These are phyloP conservation scores for Monosporascus cannonballus DNA, from an alignment of 2,329 filamentous ascomycete genomes.

Conservation along the genomic window DNA sequence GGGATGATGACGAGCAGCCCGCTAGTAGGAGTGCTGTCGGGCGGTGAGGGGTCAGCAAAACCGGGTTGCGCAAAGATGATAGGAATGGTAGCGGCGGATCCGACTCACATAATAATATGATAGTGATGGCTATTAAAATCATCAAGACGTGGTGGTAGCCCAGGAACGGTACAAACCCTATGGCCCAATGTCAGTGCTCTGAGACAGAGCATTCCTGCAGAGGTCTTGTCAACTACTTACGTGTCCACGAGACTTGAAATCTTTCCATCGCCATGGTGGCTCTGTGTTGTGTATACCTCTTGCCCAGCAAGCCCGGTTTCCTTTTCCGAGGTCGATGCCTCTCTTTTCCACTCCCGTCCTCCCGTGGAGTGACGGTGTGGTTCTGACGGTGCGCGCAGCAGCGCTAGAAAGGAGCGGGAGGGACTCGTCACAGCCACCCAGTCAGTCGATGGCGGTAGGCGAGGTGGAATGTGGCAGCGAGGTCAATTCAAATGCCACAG, in stretches of 20 bases:
- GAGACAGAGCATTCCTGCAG: background rate
- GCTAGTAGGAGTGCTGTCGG: constrained; percentile 76
- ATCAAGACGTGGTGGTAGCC: constrained; percentile 86
- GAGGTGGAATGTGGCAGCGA: constrained; percentile 17
- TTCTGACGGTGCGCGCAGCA: constrained; percentile 15
- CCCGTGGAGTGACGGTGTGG: constrained; percentile 25
- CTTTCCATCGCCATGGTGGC: constrained; percentile 16
- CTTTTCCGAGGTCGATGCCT: background rate
- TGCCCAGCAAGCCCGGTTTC: background rate
- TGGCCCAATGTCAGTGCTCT: background rate
- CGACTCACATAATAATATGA: constrained; percentile 89
- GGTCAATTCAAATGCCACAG: constrained; percentile 12
- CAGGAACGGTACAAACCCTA: constrained; percentile 62
- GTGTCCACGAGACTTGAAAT: constrained; percentile 26
- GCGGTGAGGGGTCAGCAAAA: too few relatives aligned
- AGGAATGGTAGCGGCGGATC: constrained; percentile 1
- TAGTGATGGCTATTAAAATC: constrained; percentile 89
- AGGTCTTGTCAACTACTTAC: constrained; percentile 15
- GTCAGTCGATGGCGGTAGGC: constrained; percentile 6
- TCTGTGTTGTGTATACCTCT: constrained; percentile 9
- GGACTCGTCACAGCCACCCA: constrained; percentile 3
- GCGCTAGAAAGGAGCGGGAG: constrained; percentile 15
- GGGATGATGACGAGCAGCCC: constrained; percentile 94
- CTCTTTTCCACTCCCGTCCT: constrained; percentile 23
- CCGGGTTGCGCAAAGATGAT: background rate